Evolutionary conservation across 2,329 filamentous ascomycete genomes (phyloP).

Genomic region (Aspergillus jensenii): DNA sequence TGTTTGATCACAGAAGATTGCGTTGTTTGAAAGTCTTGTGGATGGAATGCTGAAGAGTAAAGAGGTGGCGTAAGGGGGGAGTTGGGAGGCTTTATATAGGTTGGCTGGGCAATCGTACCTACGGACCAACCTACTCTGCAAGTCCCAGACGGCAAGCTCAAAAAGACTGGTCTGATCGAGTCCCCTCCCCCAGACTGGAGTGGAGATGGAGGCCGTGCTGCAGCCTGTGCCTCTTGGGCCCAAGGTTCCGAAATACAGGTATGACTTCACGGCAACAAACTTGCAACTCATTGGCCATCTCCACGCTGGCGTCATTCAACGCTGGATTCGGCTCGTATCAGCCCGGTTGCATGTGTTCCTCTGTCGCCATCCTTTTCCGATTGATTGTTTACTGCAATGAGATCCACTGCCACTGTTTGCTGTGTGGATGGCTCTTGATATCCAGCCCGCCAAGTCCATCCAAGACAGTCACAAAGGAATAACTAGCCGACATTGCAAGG

Average conservation of each 20-base stretch:
- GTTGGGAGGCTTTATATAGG: conserved; percentile 5
- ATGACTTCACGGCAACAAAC: neutral
- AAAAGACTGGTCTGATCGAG: too few species aligned
- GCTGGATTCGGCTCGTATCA: neutral
- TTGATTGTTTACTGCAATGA: neutral
- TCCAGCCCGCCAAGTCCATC: neutral
- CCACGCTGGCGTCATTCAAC: conserved; percentile 4
- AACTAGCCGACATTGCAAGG: neutral
- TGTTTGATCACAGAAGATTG: neutral
- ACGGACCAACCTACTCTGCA: too few species aligned
- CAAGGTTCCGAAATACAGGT: neutral
- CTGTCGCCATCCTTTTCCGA: neutral
- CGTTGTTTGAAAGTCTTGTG: neutral
- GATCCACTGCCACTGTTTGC: neutral
- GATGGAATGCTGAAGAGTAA: conserved; percentile 7
- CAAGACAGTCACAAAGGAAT: neutral
- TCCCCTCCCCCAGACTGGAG: neutral
- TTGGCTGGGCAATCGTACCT: neutral
- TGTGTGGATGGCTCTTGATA: neutral
- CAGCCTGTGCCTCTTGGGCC: conserved; percentile 8
- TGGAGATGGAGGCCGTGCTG: conserved; percentile 2
- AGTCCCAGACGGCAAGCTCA: too few species aligned
- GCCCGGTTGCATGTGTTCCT: neutral
- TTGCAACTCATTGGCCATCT: neutral
- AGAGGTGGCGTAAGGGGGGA: neutral